Evolutionary conservation across 2,329 filamentous ascomycete genomes (phyloP), one percentile per base, ranked within the genome.

Genomic region (Balansia obtecta): DNA sequence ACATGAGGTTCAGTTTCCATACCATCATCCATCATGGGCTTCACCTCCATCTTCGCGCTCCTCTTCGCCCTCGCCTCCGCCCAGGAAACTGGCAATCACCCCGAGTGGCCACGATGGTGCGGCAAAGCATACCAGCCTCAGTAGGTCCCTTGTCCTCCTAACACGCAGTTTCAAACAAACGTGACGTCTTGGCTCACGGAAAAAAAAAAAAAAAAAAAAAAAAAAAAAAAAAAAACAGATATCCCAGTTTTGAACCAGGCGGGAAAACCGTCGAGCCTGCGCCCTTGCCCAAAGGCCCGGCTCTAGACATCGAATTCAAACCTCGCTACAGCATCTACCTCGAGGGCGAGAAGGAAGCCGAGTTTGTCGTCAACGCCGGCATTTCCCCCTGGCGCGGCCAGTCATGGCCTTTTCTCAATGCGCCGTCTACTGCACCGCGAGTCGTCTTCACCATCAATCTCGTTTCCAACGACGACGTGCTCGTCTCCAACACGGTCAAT

Each of bases 321-420:
- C 68, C 73, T 7, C 67, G 72, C 1, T 68, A 73, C 57, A 74
- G 65, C 57, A 62, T 75, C 43, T 75, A 74, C 48, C 61, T 75
- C 2, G 65, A 65, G 15, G 65, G 60, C 43, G 72, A 75, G 51
- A 48, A 54, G 3, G 53, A 57, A 3, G 72, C 64, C 2, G 67
- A 71, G 16, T 70, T 75, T 49, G 60, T 75, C 5, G 65, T 76
- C 43, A 65, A 69, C 20, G 69, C 72, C 1, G 61, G 57, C 8
- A 54, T 72, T 6, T 74, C 71, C 5, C 60, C 61, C 4, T 71
- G 65, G 59, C 62, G 64, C 45, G 72, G 72, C 4, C 57, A 56
- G 3, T 57, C 63, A 1, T 71, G 70, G 57, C 61, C 63, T 0
- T 60, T 59, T 15, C 54, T 61, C 4, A 57, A 60, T 15, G 55